These are phyloP conservation scores for Neocallimastix lanati DNA, from an alignment of 192 early-diverging fungal genomes.

Conservation along the genomic window DNA sequence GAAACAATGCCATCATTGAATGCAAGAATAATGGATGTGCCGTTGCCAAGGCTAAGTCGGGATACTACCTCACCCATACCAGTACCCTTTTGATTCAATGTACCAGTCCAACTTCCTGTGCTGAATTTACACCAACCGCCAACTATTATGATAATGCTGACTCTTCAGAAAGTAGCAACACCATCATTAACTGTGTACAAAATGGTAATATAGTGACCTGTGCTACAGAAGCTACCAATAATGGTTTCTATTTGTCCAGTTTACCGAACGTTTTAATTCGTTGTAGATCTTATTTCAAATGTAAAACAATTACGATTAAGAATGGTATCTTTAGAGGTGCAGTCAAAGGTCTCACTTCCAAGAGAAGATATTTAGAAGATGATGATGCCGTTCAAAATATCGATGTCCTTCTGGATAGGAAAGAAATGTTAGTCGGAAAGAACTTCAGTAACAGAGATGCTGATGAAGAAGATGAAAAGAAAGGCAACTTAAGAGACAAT, in stretches of 20 bases:
- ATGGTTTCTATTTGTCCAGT: not conserved
- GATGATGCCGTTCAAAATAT: no score
- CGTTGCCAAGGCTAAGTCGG: not conserved
- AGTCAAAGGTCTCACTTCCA: not conserved
- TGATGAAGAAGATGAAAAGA: not conserved
- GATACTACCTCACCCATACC: not conserved
- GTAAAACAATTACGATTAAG: not conserved
- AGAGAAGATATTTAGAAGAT: no score
- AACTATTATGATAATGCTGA: not conserved
- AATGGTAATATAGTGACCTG: not conserved
- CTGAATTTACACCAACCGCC: not conserved
- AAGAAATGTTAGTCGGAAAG: no score
- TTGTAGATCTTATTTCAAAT: not conserved
- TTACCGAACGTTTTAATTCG: not conserved
- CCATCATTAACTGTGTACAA: not conserved
- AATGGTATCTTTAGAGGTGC: not conserved
- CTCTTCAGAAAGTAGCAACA: not conserved
- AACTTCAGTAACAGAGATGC: no score
- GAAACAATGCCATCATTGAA: not conserved
- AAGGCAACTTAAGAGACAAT: no score
- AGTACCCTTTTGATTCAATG: not conserved
- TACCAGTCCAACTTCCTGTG: not conserved
- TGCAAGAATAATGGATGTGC: not conserved
- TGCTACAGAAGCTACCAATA: not conserved
- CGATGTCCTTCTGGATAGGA: no score